Evolutionary conservation across 2,329 filamentous ascomycete genomes (phyloP).

Genomic region (Elsinoe australis): DNA sequence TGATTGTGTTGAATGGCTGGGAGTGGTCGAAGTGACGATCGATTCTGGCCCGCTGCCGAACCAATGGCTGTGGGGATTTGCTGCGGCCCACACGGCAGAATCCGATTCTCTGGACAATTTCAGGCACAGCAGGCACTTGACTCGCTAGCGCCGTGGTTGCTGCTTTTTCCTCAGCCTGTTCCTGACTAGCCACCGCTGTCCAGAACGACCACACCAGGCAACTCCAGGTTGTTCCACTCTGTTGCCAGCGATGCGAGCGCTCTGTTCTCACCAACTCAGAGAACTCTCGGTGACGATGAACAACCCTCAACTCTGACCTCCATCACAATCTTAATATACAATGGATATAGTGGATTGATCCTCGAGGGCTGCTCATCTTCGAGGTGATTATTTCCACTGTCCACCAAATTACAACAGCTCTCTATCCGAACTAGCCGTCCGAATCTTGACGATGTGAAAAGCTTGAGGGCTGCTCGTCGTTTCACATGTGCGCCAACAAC

Average conservation of each 20-base stretch:
- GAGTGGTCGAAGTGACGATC: no score
- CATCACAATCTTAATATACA: no score
- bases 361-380: no score
- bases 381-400: not conserved
- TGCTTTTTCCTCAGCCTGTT: not conserved
- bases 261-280: not conserved
- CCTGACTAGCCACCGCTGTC: not conserved
- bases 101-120: no score
- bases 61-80: no score
- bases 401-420: not conserved
- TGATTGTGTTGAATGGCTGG: no score
- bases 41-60: no score
- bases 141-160: constrained; percentile 3
- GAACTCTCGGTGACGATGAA: not conserved
- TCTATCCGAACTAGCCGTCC: constrained; percentile 4
- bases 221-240: not conserved
- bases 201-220: not conserved
- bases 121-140: not conserved
- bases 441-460: not conserved
- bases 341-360: no score
- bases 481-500: constrained; percentile 5
- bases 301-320: not conserved
- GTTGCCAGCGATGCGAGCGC: not conserved
- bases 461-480: constrained; percentile 6
- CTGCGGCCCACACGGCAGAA: no score